Evolutionary conservation across 1,284 basidiomycete species (phyloP).

Genomic region (Pascua sp.): DNA sequence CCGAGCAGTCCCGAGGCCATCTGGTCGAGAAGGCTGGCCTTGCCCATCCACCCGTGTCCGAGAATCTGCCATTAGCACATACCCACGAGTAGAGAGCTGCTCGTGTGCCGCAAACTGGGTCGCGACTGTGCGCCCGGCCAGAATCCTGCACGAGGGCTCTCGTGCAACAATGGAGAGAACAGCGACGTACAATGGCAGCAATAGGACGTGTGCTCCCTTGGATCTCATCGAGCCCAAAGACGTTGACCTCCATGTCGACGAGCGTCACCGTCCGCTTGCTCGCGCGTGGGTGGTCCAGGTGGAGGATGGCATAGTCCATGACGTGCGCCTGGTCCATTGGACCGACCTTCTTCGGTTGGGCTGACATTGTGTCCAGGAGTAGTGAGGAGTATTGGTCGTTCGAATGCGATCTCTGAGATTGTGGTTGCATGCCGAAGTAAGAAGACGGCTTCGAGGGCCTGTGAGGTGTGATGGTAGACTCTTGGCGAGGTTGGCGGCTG

Average conservation of each 20-base stretch:
- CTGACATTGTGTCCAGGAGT: background rate
- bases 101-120: too few species aligned
- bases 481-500: too few species aligned
- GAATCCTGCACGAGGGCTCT: background rate
- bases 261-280: constrained; percentile 16
- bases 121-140: too few species aligned
- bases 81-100: background rate
- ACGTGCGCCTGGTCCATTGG: constrained; percentile 13
- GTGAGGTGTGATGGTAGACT: too few species aligned
- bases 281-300: constrained; percentile 17
- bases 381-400: too few species aligned
- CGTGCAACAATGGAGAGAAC: background rate
- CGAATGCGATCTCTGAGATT: too few species aligned
- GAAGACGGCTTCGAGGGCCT: too few species aligned
- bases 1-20: constrained; percentile 38
- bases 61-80: constrained; percentile 25
- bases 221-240: constrained; percentile 44
- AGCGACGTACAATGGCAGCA: constrained; percentile 29
- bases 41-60: constrained; percentile 37
- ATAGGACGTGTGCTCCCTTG: constrained; percentile 26
- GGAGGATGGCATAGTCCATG: constrained; percentile 19
- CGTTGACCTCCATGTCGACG: constrained; percentile 33
- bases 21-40: constrained; percentile 29
- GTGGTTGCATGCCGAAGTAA: too few species aligned
- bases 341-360: background rate